Evolutionary conservation across 2,329 filamentous ascomycete species (phyloP).

Genomic region (Fusarium bulbicola): DNA sequence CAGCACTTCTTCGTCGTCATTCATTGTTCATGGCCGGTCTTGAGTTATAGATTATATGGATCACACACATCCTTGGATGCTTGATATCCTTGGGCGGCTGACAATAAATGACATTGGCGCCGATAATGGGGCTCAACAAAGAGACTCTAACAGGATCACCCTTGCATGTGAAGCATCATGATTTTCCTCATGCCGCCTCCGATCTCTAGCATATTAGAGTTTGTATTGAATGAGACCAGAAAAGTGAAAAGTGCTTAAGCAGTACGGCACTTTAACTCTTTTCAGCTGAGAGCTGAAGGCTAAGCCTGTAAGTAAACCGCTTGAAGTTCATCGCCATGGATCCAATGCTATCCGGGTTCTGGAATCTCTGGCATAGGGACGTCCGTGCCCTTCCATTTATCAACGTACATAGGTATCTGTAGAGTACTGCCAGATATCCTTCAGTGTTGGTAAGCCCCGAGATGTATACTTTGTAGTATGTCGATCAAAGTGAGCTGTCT

Average conservation of each 20-base stretch:
- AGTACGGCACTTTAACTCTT: background rate
- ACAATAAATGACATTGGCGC: background rate
- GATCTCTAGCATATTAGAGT: background rate
- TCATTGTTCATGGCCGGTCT: conserved; percentile 10
- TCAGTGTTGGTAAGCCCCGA: background rate
- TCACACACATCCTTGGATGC: background rate
- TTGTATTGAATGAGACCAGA: background rate
- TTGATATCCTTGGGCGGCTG: background rate
- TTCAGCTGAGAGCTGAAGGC: background rate
- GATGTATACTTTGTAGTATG: background rate
- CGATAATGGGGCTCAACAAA: conserved; percentile 7
- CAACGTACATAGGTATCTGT: background rate
- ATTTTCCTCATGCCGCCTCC: background rate
- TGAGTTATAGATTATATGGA: conserved; percentile 1
- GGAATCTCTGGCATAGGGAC: background rate
- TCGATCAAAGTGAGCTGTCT: background rate
- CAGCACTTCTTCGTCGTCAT: conserved; percentile 9
- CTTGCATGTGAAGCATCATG: conserved; percentile 16
- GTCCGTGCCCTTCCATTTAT: background rate
- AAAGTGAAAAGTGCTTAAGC: background rate
- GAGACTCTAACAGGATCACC: background rate
- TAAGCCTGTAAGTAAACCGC: background rate
- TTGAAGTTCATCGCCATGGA: background rate
- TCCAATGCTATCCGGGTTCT: background rate
- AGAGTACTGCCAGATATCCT: background rate